Percentiles rank a stretch among this genome's conserved stretches.
Conservation (phyloP, 176 grass and related monocot species). For the Echinochloa phyllopogon region DNA sequence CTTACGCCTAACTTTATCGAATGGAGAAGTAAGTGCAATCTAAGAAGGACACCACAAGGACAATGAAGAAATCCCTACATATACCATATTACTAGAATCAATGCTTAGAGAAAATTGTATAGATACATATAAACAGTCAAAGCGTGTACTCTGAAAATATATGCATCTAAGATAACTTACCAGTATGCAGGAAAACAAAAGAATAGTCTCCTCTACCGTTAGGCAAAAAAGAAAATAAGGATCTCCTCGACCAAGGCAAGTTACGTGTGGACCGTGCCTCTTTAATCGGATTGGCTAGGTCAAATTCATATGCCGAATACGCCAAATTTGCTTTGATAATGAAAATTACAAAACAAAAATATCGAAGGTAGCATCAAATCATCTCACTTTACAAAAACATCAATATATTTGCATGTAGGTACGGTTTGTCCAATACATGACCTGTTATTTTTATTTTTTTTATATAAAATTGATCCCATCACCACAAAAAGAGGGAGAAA, state of each 20-base stretch:
- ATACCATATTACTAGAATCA: background rate
- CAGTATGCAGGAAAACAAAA: background rate
- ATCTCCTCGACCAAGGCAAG: background rate
- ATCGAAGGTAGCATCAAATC: background rate
- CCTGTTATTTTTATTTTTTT: background rate
- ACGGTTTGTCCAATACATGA: background rate
- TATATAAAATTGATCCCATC: too few relatives aligned
- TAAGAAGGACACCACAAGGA: background rate
- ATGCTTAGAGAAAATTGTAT: background rate
- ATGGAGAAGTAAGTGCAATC: background rate
- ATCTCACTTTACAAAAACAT: background rate
- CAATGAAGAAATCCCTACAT: background rate
- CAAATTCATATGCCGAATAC: background rate
- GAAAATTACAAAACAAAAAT: background rate
- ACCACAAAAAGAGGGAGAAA: too few relatives aligned
- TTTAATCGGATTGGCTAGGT: background rate
- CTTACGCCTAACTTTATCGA: background rate
- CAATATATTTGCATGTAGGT: background rate
- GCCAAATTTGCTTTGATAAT: background rate
- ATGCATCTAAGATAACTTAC: background rate
- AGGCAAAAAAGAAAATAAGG: background rate
- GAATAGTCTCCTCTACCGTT: background rate
- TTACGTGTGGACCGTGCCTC: background rate
- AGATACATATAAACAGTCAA: background rate
- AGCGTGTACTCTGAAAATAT: background rate